These are phyloP conservation scores for Puccinellia tenuiflora DNA, from an alignment of 176 grass and related monocot species.

Conservation along the genomic window DNA sequence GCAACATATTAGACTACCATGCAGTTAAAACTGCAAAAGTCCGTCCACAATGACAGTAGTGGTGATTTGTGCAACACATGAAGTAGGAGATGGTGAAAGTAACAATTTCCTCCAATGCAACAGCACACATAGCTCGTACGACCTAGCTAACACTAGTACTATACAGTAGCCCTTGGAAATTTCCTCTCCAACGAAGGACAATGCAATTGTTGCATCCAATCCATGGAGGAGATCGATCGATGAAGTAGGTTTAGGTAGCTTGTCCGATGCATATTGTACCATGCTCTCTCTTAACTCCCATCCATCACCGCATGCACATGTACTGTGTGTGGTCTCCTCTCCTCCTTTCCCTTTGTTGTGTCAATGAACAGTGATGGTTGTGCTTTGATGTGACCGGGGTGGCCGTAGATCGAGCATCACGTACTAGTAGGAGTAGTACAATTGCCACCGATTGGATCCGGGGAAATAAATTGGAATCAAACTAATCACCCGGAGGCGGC, in stretches of 20 bases:
- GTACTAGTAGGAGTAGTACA: neutral
- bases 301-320: conserved; percentile 19
- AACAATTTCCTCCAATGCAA: too few relatives aligned
- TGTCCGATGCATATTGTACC: neutral
- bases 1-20: too few relatives aligned
- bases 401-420: conserved; percentile 11
- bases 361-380: conserved; percentile 27
- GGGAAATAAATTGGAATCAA: conserved; percentile 31
- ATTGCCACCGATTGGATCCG: conserved; percentile 27
- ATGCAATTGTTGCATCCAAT: conserved; percentile 9
- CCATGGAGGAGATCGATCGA: neutral
- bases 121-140: neutral
- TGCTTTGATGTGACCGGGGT: conserved; percentile 27
- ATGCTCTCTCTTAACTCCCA: conserved; percentile 1
- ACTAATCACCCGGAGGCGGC: conserved; percentile 33
- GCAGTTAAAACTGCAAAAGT: too few relatives aligned
- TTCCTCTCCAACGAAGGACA: conserved; percentile 30
- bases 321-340: conserved; percentile 35
- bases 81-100: too few relatives aligned
- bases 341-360: conserved; percentile 19
- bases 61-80: too few relatives aligned
- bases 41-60: too few relatives aligned
- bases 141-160: neutral
- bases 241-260: neutral
- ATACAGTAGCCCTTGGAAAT: conserved; percentile 16